Conservation (phyloP, 257 asterid species). For the Striga asiatica region DNA sequence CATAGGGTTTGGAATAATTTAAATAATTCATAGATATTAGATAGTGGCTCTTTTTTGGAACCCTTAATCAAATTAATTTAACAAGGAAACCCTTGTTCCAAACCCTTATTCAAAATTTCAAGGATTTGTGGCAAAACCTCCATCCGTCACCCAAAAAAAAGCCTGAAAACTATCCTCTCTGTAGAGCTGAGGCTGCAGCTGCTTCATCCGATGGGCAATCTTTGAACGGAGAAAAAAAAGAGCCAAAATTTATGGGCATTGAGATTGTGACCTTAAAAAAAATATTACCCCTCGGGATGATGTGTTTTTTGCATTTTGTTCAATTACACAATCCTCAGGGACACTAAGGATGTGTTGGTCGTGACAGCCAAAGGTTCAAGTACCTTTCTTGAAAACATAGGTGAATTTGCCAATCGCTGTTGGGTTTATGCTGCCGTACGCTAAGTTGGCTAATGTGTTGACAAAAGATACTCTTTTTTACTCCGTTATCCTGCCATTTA, state of each 20-base stretch:
- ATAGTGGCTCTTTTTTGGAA: no score
- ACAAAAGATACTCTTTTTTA: constrained; percentile 87
- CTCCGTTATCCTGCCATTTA: constrained; percentile 72
- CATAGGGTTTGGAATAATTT: no score
- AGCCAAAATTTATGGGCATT: constrained; percentile 66
- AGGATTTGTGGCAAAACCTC: constrained; percentile 36
- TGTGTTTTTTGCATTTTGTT: constrained; percentile 94
- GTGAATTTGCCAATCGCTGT: constrained; percentile 98
- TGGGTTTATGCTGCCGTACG: constrained; percentile 84
- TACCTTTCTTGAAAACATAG: constrained; percentile 97
- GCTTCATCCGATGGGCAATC: constrained; percentile 53
- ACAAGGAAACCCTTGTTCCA: no score
- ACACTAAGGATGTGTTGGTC: constrained; percentile 92
- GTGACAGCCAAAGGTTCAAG: constrained; percentile 97
- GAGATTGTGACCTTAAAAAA: constrained; percentile 70
- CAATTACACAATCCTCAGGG: constrained; percentile 87
- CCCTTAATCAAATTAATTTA: no score
- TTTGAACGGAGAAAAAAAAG: constrained; percentile 34
- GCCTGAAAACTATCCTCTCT: constrained; percentile 18
- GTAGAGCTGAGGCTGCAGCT: constrained; percentile 66
- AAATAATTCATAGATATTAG: no score
- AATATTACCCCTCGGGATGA: constrained; percentile 80
- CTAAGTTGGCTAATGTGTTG: constrained; percentile 80
- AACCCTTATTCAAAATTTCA: constrained; percentile 43
- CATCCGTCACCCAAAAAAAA: constrained; percentile 26